Conservation (phyloP, 495 filamentous ascomycete genomes). For the Penicillium malachiteum region DNA sequence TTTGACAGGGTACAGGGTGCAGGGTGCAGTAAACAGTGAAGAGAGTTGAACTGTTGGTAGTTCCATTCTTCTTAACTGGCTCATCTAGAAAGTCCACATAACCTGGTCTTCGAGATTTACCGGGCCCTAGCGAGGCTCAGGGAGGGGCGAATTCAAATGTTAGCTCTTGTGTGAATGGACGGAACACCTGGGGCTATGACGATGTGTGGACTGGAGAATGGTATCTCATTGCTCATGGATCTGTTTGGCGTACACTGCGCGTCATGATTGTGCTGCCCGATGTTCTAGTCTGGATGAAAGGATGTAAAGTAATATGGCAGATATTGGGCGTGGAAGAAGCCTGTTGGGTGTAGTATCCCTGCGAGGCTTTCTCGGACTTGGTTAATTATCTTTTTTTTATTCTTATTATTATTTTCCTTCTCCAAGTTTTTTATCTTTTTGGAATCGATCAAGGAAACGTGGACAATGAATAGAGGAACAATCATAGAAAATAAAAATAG, state of each 20-base stretch:
- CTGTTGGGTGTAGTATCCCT: conserved; percentile 12
- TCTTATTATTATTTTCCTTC: not conserved
- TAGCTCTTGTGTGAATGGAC: conserved; percentile 7
- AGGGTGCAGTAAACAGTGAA: conserved; percentile 1
- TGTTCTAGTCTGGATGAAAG: not conserved
- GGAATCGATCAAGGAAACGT: not conserved
- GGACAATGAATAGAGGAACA: not conserved
- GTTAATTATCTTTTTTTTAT: not conserved
- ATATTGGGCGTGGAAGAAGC: conserved; percentile 8
- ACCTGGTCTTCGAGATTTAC: not conserved
- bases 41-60: not conserved
- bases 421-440: not conserved
- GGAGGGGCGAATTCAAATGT: conserved; percentile 28
- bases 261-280: conserved; percentile 29
- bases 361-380: not conserved
- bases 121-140: conserved; percentile 12
- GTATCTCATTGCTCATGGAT: conserved; percentile 1
- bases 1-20: conserved; percentile 6
- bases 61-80: not conserved
- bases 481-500: conserved; percentile 2
- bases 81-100: not conserved
- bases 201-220: not conserved
- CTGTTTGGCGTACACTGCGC: conserved; percentile 14
- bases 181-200: conserved; percentile 11
- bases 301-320: not conserved